Evolutionary conservation across 2,329 filamentous ascomycete species (phyloP), one percentile per base, ranked within the genome.

Genomic region (Trichoderma lentiforme): DNA sequence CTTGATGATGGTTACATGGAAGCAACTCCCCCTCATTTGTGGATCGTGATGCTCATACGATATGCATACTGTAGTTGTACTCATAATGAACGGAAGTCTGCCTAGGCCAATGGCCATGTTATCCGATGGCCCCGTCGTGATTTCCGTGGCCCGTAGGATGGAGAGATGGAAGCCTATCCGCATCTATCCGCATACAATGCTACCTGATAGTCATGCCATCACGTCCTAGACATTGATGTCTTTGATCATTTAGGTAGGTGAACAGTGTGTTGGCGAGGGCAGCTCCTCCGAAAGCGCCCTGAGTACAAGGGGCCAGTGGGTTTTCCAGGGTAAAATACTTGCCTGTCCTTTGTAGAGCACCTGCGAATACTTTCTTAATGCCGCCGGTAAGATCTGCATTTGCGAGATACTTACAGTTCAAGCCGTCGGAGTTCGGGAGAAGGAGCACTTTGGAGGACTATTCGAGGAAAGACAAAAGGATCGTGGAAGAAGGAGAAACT

Each of bases 231-330:
- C 39, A 56, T 53, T n/a, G 34, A 56, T 66, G 30, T 36, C 63
- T 66, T 66, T 34, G 63, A 66, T 66, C 30, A n/a, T 66, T 66
- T 66, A 56, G 30, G 63, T 34, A 66, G 63, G 63, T 66, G 63
- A 47, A 12, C 21, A 7, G 24, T 28, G 21, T 18, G n/a, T 53
- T 18, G 63, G 21, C 43, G 21, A 51, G 63, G 47, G 15, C 36
- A 26, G 28, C 47, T 36, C 30, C 34, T 66, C 47, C 30, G 21
- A 56, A n/a, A 32, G 34, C 63, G 30, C 63, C 62, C n/a, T 34
- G 18, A 18, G 26, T 56, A 32, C 47, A 66, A 26, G 47, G 47
- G 63, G 47, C 9, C 8, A 18, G 43, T 34, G 32, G 63, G 6
- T 26, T n/a, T 15, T 7, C 12, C 30, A 36, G 47, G 47, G 30